Evolutionary conservation across 2,329 filamentous ascomycete species (phyloP).

Genomic region (Ascocoryne sarcoides): DNA sequence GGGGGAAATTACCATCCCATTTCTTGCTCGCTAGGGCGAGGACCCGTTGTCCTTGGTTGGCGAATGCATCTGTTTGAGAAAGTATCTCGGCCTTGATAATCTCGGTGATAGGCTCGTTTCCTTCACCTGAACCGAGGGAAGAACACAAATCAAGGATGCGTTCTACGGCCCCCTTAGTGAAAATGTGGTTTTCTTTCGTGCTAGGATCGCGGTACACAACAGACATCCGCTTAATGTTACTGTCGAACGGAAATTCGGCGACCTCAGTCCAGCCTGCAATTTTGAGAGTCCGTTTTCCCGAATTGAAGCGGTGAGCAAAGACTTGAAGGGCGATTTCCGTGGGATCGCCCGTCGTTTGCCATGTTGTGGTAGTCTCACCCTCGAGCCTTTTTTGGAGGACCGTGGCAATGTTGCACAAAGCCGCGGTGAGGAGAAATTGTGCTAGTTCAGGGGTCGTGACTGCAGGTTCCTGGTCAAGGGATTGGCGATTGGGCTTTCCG

Average conservation of each 20-base stretch:
- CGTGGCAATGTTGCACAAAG: slow-evolving; percentile 49
- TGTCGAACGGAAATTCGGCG: slow-evolving; percentile 58
- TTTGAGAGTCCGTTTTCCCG: slow-evolving; percentile 35
- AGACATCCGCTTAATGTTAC: slow-evolving; percentile 57
- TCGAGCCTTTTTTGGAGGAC: slow-evolving; percentile 31
- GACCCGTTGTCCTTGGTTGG: slow-evolving; percentile 49
- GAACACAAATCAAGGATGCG: slow-evolving; percentile 49
- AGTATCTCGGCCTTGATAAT: slow-evolving; percentile 37
- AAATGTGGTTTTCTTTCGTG: slow-evolving; percentile 33
- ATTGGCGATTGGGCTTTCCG: slow-evolving; percentile 22
- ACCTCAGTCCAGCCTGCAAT: slow-evolving; percentile 39
- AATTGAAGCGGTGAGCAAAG: slow-evolving; percentile 52
- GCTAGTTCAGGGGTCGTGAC: slow-evolving; percentile 36
- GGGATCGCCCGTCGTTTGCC: slow-evolving; percentile 53
- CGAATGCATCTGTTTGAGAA: slow-evolving; percentile 47
- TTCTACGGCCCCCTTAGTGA: slow-evolving; percentile 56
- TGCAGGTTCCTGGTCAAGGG: slow-evolving; percentile 12
- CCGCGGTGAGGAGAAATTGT: slow-evolving; percentile 43
- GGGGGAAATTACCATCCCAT: slow-evolving; percentile 18
- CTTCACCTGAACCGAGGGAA: slow-evolving; percentile 33
- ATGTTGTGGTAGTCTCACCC: slow-evolving; percentile 34
- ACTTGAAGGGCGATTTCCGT: slow-evolving; percentile 62
- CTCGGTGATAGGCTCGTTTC: slow-evolving; percentile 32
- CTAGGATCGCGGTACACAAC: slow-evolving; percentile 42
- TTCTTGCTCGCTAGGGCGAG: slow-evolving; percentile 43